Percentiles rank a stretch among this genome's conserved stretches.
These are phyloP conservation scores for Leccinum obscurum DNA, from an alignment of 768 basidiomycete genomes.

Conservation along the genomic window DNA sequence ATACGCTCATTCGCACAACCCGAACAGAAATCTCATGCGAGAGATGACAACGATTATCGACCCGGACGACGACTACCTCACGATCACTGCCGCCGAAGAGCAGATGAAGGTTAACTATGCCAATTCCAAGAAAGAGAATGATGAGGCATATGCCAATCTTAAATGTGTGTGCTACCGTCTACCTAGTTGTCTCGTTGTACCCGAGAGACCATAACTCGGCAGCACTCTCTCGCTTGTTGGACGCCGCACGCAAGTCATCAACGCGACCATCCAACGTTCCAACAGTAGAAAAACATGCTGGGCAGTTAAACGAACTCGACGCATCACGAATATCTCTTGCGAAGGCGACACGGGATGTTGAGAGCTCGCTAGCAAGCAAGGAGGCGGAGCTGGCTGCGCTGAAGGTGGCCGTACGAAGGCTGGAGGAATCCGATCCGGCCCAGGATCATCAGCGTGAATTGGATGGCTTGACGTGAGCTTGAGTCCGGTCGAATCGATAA, in stretches of 20 bases:
- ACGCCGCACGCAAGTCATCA: slow-evolving; percentile 70
- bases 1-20: background rate
- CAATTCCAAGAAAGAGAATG: slow-evolving; percentile 62
- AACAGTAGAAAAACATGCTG: slow-evolving; percentile 60
- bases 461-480: slow-evolving; percentile 63
- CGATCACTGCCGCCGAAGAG: slow-evolving; percentile 73
- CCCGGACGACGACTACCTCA: slow-evolving; percentile 76
- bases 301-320: slow-evolving; percentile 66
- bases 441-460: slow-evolving; percentile 68
- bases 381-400: slow-evolving; percentile 70
- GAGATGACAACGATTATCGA: slow-evolving; percentile 74
- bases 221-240: slow-evolving; percentile 67
- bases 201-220: slow-evolving; percentile 2
- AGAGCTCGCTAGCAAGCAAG: slow-evolving; percentile 61
- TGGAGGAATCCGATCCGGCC: slow-evolving; percentile 74
- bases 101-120: slow-evolving; percentile 59
- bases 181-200: background rate
- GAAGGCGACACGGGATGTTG: slow-evolving; percentile 74
- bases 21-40: slow-evolving; percentile 59
- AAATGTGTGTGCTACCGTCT: slow-evolving; percentile 46
- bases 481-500: background rate
- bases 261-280: slow-evolving; percentile 70
- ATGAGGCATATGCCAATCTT: slow-evolving; percentile 62
- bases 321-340: slow-evolving; percentile 59
- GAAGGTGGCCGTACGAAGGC: slow-evolving; percentile 57